Base-by-base conservation (phyloP, 148 eudicot species). In the Cornus kousa region DNA sequence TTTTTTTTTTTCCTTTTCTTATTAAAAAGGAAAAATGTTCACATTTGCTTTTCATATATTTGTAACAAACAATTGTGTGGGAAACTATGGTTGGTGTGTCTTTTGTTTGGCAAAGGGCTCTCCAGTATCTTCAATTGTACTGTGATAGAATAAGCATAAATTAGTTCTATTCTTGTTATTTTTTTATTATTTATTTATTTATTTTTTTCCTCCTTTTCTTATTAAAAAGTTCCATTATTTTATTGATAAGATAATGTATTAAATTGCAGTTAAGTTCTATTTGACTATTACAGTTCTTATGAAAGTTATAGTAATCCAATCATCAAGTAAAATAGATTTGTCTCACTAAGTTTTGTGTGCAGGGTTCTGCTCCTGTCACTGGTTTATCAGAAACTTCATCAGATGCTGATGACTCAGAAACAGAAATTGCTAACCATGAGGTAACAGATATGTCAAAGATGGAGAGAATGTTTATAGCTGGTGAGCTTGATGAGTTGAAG, bases 401-500 rank as follows among this genome's bases (percentile, higher is more conserved):
- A 2, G 95, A 96, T 82, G 82, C 91, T 73, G 98, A 93, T 81
- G 91, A 88, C 77, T 87, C 85, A 5, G 97, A 85, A 79, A 79
- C 74, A 40, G 90, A 87, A 74, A 48, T 16, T 80, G 67, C 43
- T 75, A 86, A 74, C 40, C 80, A 73, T 71, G 89, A 85, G 69
- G 71, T 69, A 57, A 77, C 82, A 31, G 85, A 91, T 81, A 71
- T 77, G 60, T 81, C 82, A 35, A 83, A 79, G 78, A 75, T 74
- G 70, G 99, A 96, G 87, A 92, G 86, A 53, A 39, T 93, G 19
- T 96, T 92, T 80, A 75, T 93, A 74, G 92, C 91, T 65, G 99
- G 99, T 80, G 90, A 91, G 43, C 86, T 96, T 55, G 99, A 93
- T 81, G 99, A 92, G 83, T 82, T 96, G 53, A 96, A 91, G 82